Evolutionary conservation across 257 asterid genomes (phyloP), one percentile per base, ranked within the genome.

Genomic region (Solanum piurae): DNA sequence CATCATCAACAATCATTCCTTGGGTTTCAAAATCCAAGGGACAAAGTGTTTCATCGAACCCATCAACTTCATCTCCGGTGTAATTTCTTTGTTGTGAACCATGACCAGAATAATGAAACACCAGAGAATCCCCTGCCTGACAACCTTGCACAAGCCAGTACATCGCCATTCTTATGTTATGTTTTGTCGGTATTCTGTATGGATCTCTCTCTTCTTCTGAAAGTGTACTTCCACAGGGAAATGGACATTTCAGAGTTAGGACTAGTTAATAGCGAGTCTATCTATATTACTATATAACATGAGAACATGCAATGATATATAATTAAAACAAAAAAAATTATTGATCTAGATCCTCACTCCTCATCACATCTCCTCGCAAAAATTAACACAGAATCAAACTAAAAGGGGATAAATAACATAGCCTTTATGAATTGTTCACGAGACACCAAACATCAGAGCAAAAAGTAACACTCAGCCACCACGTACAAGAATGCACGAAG

Each of bases 121-220:
- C 94, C 33, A 97, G 91, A n/a, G 99, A 97, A 91, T 97, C 99
- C 83, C 98, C 99, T 9, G 99, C 83, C 91, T 95, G 95, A 88
- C 98, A 93, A 49, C 96, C 99, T 94, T 94, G 94, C 9, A 95
- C 93, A 3, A 96, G 97, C 99, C 99, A 96, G 91, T 86, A 86
- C 98, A 97, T 94, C 0, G 99, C 99, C 99, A 93, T 92, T 91
- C 97, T 91, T 12, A 97, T 95, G 93, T 97, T 97, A 92, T 94
- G 95, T 40, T 95, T 97, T 6, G 99, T 96, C 2, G 99, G 99
- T 31, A 94, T 94, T 88, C 88, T 94, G 89, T 91, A 68, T 5
- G 95, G 99, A 92, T 95, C 99, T 14, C 86, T 93, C 89, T 94
- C 99, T 88, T 95, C 99, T 27, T 97, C 99, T 97, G 98, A 37